A percentile compares a stretch with the other conserved stretches of the same genome.
phyloP scores from a whole-genome alignment of 495 filamentous ascomycete species.

The Neurospora hispaniola region DNA sequence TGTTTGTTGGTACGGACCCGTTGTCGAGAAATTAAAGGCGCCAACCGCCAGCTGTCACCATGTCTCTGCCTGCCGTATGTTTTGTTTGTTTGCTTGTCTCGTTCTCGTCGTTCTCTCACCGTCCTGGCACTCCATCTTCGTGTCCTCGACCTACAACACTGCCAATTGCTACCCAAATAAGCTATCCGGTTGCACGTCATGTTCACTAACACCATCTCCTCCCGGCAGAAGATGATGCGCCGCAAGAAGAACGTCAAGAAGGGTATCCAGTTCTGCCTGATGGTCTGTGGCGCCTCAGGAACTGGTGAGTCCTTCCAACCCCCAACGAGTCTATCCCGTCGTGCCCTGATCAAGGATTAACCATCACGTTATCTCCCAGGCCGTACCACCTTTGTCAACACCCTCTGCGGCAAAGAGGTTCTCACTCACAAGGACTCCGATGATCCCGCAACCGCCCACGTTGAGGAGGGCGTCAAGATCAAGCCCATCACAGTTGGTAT shows the following conservation, averaged over 20 bases:
- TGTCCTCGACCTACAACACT: neutral
- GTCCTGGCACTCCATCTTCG: neutral
- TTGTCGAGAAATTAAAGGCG: neutral
- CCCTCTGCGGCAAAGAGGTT: conserved; percentile 90
- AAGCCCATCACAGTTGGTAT: conserved; percentile 95
- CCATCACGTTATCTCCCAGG: conserved; percentile 40
- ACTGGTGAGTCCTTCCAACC: conserved; percentile 56
- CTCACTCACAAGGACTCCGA: conserved; percentile 81
- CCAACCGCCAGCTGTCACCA: conserved; percentile 15
- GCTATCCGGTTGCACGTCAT: conserved; percentile 5
- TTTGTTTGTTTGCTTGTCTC: conserved; percentile 9
- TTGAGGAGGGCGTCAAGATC: conserved; percentile 95
- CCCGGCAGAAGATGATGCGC: conserved; percentile 77
- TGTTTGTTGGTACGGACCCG: neutral
- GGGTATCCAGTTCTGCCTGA: conserved; percentile 99
- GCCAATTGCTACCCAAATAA: conserved; percentile 8
- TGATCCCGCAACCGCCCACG: conserved; percentile 74
- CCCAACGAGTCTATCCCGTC: neutral
- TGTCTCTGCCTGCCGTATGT: conserved; percentile 32
- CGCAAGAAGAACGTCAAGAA: conserved; percentile 99
- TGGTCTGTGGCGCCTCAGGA: conserved; percentile 98
- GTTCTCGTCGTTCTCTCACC: conserved; percentile 1
- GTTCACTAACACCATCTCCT: conserved; percentile 23
- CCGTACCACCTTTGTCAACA: conserved; percentile 98
- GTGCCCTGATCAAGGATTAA: conserved; percentile 10